phyloP scores from a whole-genome alignment of 2,329 filamentous ascomycete genomes.

The Ceratocystis cubensis region DNA sequence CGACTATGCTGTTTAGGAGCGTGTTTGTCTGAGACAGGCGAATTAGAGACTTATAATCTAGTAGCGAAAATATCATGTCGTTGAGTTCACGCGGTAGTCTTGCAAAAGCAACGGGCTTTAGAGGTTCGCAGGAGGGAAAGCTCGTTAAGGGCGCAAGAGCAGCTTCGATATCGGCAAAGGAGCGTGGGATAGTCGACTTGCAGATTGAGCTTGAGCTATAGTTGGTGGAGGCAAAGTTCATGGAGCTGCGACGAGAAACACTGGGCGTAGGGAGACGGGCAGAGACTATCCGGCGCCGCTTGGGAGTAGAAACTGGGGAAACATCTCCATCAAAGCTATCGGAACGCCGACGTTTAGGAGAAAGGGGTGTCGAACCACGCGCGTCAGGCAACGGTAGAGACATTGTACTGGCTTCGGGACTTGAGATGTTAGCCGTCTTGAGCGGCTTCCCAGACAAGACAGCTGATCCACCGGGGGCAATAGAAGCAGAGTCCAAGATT shows the following conservation, averaged over 20 bases:
- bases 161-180: slow-evolving; percentile 18
- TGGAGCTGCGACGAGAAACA: slow-evolving; percentile 19
- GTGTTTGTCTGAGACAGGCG: slow-evolving; percentile 30
- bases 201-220: neutral
- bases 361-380: slow-evolving; percentile 1
- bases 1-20: slow-evolving; percentile 28
- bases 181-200: slow-evolving; percentile 16
- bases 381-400: slow-evolving; percentile 9
- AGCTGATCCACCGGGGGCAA: neutral
- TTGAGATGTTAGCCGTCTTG: slow-evolving; percentile 1
- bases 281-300: slow-evolving; percentile 15
- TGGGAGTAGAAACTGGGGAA: slow-evolving; percentile 15
- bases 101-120: slow-evolving; percentile 25
- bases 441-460: neutral
- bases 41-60: slow-evolving; percentile 34
- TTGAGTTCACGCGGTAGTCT: slow-evolving; percentile 29
- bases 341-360: slow-evolving; percentile 3
- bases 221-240: slow-evolving; percentile 13
- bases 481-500: neutral
- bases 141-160: slow-evolving; percentile 16
- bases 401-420: slow-evolving; percentile 15
- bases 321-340: slow-evolving; percentile 12
- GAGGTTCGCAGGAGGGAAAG: neutral
- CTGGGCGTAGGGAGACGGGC: slow-evolving; percentile 18
- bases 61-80: slow-evolving; percentile 27